Conservation (phyloP, 768 basidiomycete genomes). For the Melanogaster broomeanus region DNA sequence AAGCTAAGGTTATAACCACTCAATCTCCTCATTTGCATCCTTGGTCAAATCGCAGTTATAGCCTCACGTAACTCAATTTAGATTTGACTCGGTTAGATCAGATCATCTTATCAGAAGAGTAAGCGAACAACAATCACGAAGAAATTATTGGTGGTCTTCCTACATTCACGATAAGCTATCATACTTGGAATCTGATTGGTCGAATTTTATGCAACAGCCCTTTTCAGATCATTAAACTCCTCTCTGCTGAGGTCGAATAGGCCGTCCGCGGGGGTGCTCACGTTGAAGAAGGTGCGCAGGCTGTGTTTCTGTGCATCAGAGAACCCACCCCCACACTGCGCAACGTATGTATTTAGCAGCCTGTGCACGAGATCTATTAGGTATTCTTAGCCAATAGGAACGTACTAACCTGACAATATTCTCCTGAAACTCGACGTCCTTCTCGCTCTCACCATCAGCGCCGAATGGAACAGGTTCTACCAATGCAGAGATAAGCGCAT, state of each 20-base stretch:
- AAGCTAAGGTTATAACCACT: too few species aligned
- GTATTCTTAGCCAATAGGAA: neutral
- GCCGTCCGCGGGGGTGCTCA: constrained; percentile 16
- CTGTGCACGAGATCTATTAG: constrained; percentile 28
- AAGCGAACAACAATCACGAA: too few species aligned
- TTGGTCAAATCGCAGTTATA: too few species aligned
- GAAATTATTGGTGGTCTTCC: too few species aligned
- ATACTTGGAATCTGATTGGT: too few species aligned
- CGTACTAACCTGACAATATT: constrained; percentile 53
- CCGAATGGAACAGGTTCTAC: constrained; percentile 62
- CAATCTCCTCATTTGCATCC: too few species aligned
- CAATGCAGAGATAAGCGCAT: constrained; percentile 53
- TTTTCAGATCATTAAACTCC: constrained; percentile 23
- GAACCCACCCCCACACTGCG: constrained; percentile 39
- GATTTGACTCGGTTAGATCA: too few species aligned
- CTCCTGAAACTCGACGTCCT: constrained; percentile 67
- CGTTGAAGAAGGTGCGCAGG: constrained; percentile 29
- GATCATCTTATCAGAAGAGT: too few species aligned
- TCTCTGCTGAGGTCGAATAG: constrained; percentile 31
- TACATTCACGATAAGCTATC: too few species aligned
- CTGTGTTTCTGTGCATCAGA: constrained; percentile 30
- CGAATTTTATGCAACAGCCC: constrained; percentile 20
- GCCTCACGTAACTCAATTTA: too few species aligned
- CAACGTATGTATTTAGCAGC: constrained; percentile 53
- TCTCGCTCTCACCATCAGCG: constrained; percentile 63